These are phyloP conservation scores for Phytophthora syringae DNA, from an alignment of 352 stramenopile species.

Conservation along the genomic window DNA sequence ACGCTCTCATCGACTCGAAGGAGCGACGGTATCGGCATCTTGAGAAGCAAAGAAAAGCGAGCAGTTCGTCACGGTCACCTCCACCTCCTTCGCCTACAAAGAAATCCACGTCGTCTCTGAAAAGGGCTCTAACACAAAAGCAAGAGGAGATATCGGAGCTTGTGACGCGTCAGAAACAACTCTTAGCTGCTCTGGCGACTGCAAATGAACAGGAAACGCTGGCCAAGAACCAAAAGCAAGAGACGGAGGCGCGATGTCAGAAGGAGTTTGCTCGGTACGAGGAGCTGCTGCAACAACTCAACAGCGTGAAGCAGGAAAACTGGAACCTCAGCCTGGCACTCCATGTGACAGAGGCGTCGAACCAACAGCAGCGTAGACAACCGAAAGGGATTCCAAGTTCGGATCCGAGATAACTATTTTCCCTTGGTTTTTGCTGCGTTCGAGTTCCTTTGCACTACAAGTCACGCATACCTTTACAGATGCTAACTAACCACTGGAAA, in stretches of 20 bases:
- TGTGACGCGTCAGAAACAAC: constrained; percentile 33
- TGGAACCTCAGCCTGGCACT: constrained; percentile 72
- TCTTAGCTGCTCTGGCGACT: constrained; percentile 55
- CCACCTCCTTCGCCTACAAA: constrained; percentile 21
- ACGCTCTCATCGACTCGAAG: constrained; percentile 46
- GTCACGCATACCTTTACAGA: no score
- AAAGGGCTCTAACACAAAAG: constrained; percentile 44
- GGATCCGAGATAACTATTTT: no score
- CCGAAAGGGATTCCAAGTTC: constrained; percentile 5
- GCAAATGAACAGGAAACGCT: constrained; percentile 82
- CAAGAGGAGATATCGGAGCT: constrained; percentile 51
- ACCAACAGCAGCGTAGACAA: constrained; percentile 23
- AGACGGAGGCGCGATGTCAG: constrained; percentile 40
- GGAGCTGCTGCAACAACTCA: constrained; percentile 56
- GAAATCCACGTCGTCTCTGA: constrained; percentile 23
- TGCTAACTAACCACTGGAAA: no score
- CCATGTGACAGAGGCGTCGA: constrained; percentile 56
- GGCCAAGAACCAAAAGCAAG: constrained; percentile 58
- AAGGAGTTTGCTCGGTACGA: constrained; percentile 50
- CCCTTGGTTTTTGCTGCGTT: no score
- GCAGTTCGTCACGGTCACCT: constrained; percentile 14
- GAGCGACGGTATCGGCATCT: constrained; percentile 31
- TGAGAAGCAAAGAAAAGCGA: constrained; percentile 23
- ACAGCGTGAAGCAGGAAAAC: constrained; percentile 71
- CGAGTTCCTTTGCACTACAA: no score